Base-by-base conservation (phyloP, 495 filamentous ascomycete species). In the Friedmanniomyces simplex region DNA sequence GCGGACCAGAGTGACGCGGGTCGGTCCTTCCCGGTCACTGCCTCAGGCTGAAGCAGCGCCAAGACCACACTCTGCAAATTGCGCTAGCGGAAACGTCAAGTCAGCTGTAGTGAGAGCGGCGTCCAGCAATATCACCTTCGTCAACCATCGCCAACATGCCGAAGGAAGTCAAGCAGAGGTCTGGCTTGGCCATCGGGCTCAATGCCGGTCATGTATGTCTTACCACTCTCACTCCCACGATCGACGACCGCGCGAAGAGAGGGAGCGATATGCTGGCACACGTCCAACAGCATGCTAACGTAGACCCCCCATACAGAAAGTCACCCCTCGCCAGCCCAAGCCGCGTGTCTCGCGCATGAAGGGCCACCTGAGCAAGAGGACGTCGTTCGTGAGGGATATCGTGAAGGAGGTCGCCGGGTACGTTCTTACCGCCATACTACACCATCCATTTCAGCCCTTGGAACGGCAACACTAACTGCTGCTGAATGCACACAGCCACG, bases 371-470 rank as follows among this genome's bases (percentile, higher is more conserved):
- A 91, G 87, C 76, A 91, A 89, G 81, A 80, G 88, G 62, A 97
- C 93, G 63, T 82, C 84, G 60, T 96, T 97, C 76, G 91, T 96
- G 61, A 79, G 88, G 65, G 87, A 93, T 69, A 87, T 97, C 72
- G 88, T 95, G 69, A 91, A 89, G 80, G 93, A 97, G 78, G 93
- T 96, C 69, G 77, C 86, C 70, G 87, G 86, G 86, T 89, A 84
- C 52, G 80, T 76, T 28, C 18, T n/a, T n/a, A 28, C 28, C 51
- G 8, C 18, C 39, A 6, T 13, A 43, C 39, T 6, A 66, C 39
- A 42, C 34, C 22, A 48, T 20, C 41, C 43, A 49, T n/a, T 30
- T 20, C 5, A 16, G 18, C 54, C 7, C 43, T 12, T 4, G 28
- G 28, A 32, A 10, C 28, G 10, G 3, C 28, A 32, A 32, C 14